Evolutionary conservation across 495 filamentous ascomycete genomes (phyloP), one percentile per base, ranked within the genome.

Genomic region (Neurospora sp.): DNA sequence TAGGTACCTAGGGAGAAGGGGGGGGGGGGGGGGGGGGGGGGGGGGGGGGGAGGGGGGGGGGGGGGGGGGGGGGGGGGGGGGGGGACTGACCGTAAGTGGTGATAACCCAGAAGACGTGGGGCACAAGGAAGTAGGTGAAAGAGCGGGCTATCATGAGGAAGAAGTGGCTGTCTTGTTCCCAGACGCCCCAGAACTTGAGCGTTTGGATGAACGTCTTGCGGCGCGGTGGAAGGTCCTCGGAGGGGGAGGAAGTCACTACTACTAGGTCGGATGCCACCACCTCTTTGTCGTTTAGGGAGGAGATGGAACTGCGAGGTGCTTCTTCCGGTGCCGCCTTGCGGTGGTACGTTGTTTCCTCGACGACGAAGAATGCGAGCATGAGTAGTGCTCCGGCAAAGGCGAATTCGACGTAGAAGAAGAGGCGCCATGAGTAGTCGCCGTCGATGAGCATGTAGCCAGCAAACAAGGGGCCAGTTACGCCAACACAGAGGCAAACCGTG

Each of bases 391-490:
- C 83, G 9, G 84, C 87, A 72, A 91, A 90, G 0, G 88, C 88
- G 22, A 87, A 85, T 59, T 86, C 85, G 37, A 91, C 89, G 77
- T 90, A 91, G 81, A 91, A 91, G 81, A 87, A 89, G 1, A 91
- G 82, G 17, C 85, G 79, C 89, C 89, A 91, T 0, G 86, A 87
- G 74, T 89, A 86, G 2, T 88, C 89, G 9, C 85, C 88, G 1
- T 84, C 83, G 4, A 27, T 27, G 27, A 91, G 85, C 86, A 91
- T 90, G 79, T 90, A 91, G 0, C 88, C 87, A 4, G 88, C 88
- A 42, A 86, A 89, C 0, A 91, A 78, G 0, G 88, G 85, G 4
- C 88, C 88, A 16, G 87, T 88, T 0, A 87, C 80, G 12, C 88
- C 88, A 38, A 89, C 81, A 75, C 88, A 90, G 41, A 90, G 86